Evolutionary conservation across 768 basidiomycete species (phyloP).

Genomic region (Rhodotorula toruloides): DNA sequence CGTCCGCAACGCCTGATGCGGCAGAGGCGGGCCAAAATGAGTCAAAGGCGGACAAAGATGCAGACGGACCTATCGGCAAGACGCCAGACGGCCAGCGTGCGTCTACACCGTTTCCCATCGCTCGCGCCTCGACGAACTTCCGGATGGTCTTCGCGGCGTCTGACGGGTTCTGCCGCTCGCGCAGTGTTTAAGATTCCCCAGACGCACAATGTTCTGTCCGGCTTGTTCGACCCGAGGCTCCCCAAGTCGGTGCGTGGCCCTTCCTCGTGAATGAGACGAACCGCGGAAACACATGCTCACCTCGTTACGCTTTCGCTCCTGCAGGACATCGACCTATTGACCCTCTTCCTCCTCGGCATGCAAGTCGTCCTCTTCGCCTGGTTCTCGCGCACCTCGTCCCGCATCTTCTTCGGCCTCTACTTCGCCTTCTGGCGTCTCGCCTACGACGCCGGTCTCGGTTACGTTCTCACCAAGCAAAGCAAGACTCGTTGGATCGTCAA

Average conservation of each 20-base stretch:
- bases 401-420: constrained; percentile 75
- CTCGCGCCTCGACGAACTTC: neutral
- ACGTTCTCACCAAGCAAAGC: constrained; percentile 90
- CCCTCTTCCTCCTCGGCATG: constrained; percentile 67
- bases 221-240: constrained; percentile 72
- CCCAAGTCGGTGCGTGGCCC: constrained; percentile 59
- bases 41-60: too few relatives aligned
- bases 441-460: constrained; percentile 90
- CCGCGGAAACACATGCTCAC: neutral
- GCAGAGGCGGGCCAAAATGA: too few relatives aligned
- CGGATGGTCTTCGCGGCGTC: neutral
- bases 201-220: constrained; percentile 81
- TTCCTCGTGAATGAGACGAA: neutral
- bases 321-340: constrained; percentile 73
- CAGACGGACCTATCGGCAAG: constrained; percentile 81
- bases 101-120: neutral
- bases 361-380: constrained; percentile 68
- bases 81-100: constrained; percentile 49
- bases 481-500: constrained; percentile 90
- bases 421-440: constrained; percentile 89
- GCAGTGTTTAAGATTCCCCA: constrained; percentile 88
- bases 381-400: constrained; percentile 57
- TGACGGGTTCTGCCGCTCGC: too few relatives aligned
- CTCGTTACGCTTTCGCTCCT: too few relatives aligned
- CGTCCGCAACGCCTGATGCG: too few relatives aligned